These are phyloP conservation scores for Ceratobasidium papillatum DNA, from an alignment of 1,284 basidiomycete species.

Conservation along the genomic window DNA sequence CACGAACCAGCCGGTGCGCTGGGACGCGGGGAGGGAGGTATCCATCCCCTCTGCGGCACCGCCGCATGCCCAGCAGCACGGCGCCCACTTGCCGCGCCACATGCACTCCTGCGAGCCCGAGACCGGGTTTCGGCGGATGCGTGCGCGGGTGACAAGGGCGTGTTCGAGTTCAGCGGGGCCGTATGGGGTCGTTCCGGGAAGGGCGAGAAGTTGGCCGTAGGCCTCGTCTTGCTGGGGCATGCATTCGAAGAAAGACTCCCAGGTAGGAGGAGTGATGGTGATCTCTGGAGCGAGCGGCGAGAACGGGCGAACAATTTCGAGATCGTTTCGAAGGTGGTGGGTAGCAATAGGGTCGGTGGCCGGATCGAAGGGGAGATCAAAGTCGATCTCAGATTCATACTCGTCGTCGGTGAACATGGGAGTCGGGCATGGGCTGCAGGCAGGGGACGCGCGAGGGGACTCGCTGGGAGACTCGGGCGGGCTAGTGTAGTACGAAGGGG, in stretches of 20 bases:
- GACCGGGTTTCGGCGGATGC: slow-evolving; percentile 33
- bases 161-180: slow-evolving; percentile 37
- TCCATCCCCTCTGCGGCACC: slow-evolving; percentile 38
- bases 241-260: slow-evolving; percentile 35
- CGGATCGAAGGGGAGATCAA: slow-evolving; percentile 7
- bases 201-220: slow-evolving; percentile 30
- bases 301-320: slow-evolving; percentile 33
- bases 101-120: slow-evolving; percentile 36
- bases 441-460: neutral
- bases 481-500: slow-evolving; percentile 37
- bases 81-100: slow-evolving; percentile 33
- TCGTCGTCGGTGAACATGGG: slow-evolving; percentile 34
- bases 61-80: slow-evolving; percentile 38
- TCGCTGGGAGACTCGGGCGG: slow-evolving; percentile 22
- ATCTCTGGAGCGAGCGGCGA: slow-evolving; percentile 30
- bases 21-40: slow-evolving; percentile 31
- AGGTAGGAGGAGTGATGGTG: slow-evolving; percentile 32
- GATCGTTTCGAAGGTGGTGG: slow-evolving; percentile 33
- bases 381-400: slow-evolving; percentile 8
- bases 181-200: slow-evolving; percentile 31
- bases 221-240: slow-evolving; percentile 39
- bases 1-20: slow-evolving; percentile 39
- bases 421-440: slow-evolving; percentile 24
- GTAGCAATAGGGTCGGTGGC: slow-evolving; percentile 33
- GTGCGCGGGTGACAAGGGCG: slow-evolving; percentile 23